Conservation (phyloP, 2,329 filamentous ascomycete species). For the Septoria petroselini region DNA sequence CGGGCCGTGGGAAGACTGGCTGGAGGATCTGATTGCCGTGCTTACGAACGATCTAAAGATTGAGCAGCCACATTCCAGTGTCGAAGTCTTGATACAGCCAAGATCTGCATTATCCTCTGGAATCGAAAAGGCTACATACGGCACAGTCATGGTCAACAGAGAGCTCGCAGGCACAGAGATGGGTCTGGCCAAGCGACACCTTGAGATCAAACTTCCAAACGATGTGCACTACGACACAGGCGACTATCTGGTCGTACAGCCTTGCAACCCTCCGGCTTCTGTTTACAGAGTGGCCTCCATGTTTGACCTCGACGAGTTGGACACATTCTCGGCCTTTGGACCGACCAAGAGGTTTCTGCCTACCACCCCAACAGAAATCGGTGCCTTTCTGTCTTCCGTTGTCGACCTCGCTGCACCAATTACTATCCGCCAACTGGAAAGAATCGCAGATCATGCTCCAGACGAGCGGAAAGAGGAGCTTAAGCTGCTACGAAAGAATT, state of each 20-base stretch:
- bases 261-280: conserved; percentile 51
- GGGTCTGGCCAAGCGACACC: conserved; percentile 56
- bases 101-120: neutral
- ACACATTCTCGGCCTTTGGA: conserved; percentile 36
- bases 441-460: conserved; percentile 35
- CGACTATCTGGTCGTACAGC: conserved; percentile 37
- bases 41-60: conserved; percentile 3
- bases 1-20: conserved; percentile 44
- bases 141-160: conserved; percentile 52
- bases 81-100: conserved; percentile 7
- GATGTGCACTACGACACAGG: conserved; percentile 63
- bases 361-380: neutral
- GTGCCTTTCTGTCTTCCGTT: conserved; percentile 50
- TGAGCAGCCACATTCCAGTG: neutral
- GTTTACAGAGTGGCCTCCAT: conserved; percentile 60
- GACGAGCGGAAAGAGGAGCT: conserved; percentile 40
- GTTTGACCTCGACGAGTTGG: conserved; percentile 66
- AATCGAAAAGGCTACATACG: conserved; percentile 35
- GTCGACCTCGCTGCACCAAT: conserved; percentile 66
- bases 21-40: conserved; percentile 3
- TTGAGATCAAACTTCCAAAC: conserved; percentile 43
- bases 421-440: conserved; percentile 47
- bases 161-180: conserved; percentile 52
- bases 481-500: conserved; percentile 45
- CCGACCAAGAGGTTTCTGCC: conserved; percentile 19